phyloP scores from a whole-genome alignment of 805 yeast species.

The Cyberlindnera nakhonratchasimensis region DNA sequence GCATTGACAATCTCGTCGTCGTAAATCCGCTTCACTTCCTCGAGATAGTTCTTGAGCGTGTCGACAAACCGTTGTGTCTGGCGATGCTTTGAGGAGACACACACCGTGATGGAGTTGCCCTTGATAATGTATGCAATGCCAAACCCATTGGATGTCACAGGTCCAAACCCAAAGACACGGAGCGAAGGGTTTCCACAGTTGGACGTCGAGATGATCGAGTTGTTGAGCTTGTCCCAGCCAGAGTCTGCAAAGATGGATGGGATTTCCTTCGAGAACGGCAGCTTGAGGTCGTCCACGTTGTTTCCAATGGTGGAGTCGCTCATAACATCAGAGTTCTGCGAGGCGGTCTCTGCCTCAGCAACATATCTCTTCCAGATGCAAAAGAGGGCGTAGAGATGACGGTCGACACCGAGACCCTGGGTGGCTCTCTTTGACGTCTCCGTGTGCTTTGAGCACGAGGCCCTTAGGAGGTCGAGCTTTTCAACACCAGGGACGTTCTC shows the following conservation, averaged over 20 bases:
- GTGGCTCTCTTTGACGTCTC: constrained; percentile 66
- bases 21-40: constrained; percentile 53
- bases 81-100: constrained; percentile 83
- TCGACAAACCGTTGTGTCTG: constrained; percentile 77
- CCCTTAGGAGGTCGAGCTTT: constrained; percentile 52
- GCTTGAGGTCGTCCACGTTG: constrained; percentile 2
- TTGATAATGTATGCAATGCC: constrained; percentile 92
- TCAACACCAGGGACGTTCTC: constrained; percentile 58
- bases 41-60: constrained; percentile 59
- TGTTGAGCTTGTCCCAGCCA: constrained; percentile 85
- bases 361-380: constrained; percentile 79
- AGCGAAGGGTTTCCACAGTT: constrained; percentile 93
- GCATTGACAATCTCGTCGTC: constrained; percentile 27
- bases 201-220: constrained; percentile 74
- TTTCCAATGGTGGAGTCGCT: constrained; percentile 22
- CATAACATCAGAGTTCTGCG: constrained; percentile 17
- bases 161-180: constrained; percentile 86
- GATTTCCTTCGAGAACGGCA: constrained; percentile 34
- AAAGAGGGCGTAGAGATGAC: constrained; percentile 83
- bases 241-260: constrained; percentile 80
- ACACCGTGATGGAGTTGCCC: constrained; percentile 70
- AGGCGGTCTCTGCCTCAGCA: constrained; percentile 22
- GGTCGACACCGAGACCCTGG: constrained; percentile 83
- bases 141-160: constrained; percentile 84
- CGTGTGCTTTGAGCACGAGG: constrained; percentile 71